Evolutionary conservation across 2,329 filamentous ascomycete genomes (phyloP), one percentile per base, ranked within the genome.

Genomic region (Elsinoe arachidis): DNA sequence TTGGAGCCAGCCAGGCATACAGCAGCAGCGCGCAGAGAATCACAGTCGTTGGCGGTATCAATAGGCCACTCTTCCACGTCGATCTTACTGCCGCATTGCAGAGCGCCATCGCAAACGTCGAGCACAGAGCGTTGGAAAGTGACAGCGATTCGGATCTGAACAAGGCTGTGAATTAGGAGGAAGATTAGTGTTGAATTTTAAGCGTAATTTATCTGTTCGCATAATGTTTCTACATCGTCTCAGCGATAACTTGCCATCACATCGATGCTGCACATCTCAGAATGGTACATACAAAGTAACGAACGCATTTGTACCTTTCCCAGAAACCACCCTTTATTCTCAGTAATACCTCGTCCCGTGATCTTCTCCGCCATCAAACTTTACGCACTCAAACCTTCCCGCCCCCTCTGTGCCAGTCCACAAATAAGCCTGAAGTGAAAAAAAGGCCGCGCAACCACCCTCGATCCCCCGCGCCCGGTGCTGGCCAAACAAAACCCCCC

Each of bases 21-120:
- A 26, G 69, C 61, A 59, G 73, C 69, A 46, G 54, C 19, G 59
- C 55, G 21, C 19, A 47, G 7, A 76, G 70, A 63, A 72, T 81
- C 26, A 85, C 87, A 1, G 80, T 88, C 3, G 84, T 97, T 14
- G 86, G 91, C 63, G 88, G 92, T n/a, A 75, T 95, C 61, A 93
- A 95, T 71, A 77, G 88, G 64, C 92, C 93, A 3, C 80, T 96
- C 63, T 97, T 99, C 80, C 93, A 99, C 69, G 82, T 96, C 55
- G 93, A 97, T 70, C 74, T 97, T 54, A 93, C 89, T 3, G 90
- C 85, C 66, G 93, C 93, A 5, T 73, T 97, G 64, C 88, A 96
- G 71, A 90, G 86, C 64, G 92, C 90, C 2, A 82, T 96, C 65
- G 83, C 85, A 30, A 95, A 95, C 63, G 80, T 88, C 0, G 82